Base-by-base conservation (phyloP, 2,329 filamentous ascomycete genomes). In the Clonostachys rosea region DNA sequence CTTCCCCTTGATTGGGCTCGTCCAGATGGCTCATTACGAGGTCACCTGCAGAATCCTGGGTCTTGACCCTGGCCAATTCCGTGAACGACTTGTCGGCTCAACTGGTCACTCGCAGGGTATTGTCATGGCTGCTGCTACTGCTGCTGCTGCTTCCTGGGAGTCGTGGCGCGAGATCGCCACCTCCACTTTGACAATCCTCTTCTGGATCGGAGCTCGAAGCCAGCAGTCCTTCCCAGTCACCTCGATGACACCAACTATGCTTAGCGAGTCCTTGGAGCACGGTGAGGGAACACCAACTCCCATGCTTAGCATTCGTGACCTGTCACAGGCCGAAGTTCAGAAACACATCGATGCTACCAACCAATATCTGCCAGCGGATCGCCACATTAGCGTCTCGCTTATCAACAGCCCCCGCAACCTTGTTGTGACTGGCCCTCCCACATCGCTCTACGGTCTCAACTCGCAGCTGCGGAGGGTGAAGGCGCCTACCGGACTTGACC, bases 51-150 rank as follows among this genome's bases (percentile, higher is more conserved):
- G 91, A 71, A 87, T 90, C 7, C 77, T 97, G 41, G 94, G 94
- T 48, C 85, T 91, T 49, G 86, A 95, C 59, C 94, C 94, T 2
- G 92, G 94, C 42, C 84, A 94, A 56, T 79, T 99, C 51, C 82
- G 92, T 48, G 88, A 94, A 55, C 81, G 88, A 51, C 82, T 97
- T 58, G 83, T 83, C 47, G 95, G 95, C 60, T 87, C 90, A 7
- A 97, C 94, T 39, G 94, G 94, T 62, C 94, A 99, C 70, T 99
- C 94, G 1, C 94, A 99, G 66, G 94, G 94, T 65, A 85, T 99
- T 16, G 88, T 99, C 51, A 91, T 95, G 52, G 94, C 94, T 20
- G 91, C 92, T 33, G 89, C 89, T 20, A 95, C 94, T 49, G 88
- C 95, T 2, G 89, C 92, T 6, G 89, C 91, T 5, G 87, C 89